Evolutionary conservation across 2,329 filamentous ascomycete species (phyloP).

Genomic region (Ascochyta clinopodiicola): DNA sequence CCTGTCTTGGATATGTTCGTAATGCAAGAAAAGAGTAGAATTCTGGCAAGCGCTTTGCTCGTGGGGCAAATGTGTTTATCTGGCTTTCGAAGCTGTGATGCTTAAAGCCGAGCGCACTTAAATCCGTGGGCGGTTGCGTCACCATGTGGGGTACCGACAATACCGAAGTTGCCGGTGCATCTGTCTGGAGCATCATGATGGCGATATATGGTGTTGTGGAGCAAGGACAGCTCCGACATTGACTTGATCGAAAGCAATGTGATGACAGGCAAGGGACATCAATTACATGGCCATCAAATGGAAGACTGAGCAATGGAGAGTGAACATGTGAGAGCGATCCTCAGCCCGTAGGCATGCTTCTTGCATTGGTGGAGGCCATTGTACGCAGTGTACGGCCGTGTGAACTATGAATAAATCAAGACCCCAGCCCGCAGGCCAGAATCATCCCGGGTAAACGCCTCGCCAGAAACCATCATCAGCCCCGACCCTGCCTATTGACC

Average conservation of each 20-base stretch:
- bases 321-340: slow-evolving; percentile 27
- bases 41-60: background rate
- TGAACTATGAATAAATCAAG: slow-evolving; percentile 40
- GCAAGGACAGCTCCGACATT: too few species aligned
- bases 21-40: background rate
- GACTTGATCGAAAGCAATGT: background rate
- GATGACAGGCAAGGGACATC: background rate
- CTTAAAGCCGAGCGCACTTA: slow-evolving; percentile 11
- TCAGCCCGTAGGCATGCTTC: slow-evolving; percentile 42
- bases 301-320: background rate
- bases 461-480: slow-evolving; percentile 31
- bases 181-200: background rate
- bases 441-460: slow-evolving; percentile 40
- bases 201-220: background rate
- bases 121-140: slow-evolving; percentile 8
- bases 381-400: slow-evolving; percentile 22
- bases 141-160: slow-evolving; percentile 11
- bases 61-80: background rate
- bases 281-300: background rate
- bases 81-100: background rate
- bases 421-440: slow-evolving; percentile 30
- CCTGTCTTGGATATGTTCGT: background rate
- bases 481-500: slow-evolving; percentile 52
- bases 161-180: background rate
- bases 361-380: slow-evolving; percentile 37